These are phyloP conservation scores for Alternaria solani DNA, from an alignment of 2,329 filamentous ascomycete species.

Conservation along the genomic window DNA sequence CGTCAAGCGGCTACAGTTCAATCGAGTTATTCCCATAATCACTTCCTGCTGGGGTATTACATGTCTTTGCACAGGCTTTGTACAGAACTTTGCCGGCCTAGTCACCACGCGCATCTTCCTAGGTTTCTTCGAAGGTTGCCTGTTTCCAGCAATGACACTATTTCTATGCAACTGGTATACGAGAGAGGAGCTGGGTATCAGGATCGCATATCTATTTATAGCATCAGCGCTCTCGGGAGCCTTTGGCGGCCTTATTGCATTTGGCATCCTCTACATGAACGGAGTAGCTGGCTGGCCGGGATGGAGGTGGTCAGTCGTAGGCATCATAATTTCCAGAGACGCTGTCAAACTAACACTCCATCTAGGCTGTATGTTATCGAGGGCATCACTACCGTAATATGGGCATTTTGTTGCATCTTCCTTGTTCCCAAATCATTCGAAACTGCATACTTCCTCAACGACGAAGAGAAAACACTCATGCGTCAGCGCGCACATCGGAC, in stretches of 20 bases:
- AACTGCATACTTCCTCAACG: constrained; percentile 46
- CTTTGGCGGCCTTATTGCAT: constrained; percentile 42
- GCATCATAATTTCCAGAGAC: rapidly evolving
- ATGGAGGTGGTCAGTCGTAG: constrained; percentile 35
- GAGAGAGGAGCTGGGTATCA: constrained; percentile 39
- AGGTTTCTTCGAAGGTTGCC: constrained; percentile 44
- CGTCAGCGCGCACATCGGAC: constrained; percentile 38
- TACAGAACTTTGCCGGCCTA: constrained; percentile 30
- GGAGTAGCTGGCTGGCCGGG: constrained; percentile 34
- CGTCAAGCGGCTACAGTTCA: constrained; percentile 47
- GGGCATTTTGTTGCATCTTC: constrained; percentile 40
- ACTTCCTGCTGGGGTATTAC: constrained; percentile 64
- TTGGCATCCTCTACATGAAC: constrained; percentile 42
- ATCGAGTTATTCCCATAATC: constrained; percentile 50
- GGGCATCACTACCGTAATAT: constrained; percentile 41
- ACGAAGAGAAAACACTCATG: constrained; percentile 42
- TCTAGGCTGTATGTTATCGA: constrained; percentile 43
- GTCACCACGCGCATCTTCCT: constrained; percentile 34
- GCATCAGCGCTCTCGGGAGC: constrained; percentile 37
- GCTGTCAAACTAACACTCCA: rapidly evolving
- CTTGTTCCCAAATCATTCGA: constrained; percentile 44
- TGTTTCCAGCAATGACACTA: constrained; percentile 44
- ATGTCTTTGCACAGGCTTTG: constrained; percentile 33
- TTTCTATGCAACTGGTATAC: constrained; percentile 45
- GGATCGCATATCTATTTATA: constrained; percentile 43